Evolutionary conservation across 768 basidiomycete species (phyloP).

Genomic region (Hydnomerulius pinastri): DNA sequence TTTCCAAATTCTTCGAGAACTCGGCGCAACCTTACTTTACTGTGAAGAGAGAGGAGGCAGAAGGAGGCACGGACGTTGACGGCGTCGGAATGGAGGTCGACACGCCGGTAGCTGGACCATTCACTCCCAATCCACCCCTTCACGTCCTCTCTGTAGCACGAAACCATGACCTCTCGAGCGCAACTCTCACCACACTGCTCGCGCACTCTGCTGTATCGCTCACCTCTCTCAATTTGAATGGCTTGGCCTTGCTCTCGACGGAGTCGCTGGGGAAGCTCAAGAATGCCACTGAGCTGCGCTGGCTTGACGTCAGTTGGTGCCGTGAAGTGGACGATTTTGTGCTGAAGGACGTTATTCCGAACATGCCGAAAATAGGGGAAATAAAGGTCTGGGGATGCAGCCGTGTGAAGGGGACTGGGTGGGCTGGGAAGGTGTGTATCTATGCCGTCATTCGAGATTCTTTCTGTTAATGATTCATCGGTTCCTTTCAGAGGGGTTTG

Average conservation of each 20-base stretch:
- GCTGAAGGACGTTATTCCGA: slow-evolving; percentile 64
- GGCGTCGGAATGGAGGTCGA: no score
- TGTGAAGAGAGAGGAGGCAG: slow-evolving; percentile 5
- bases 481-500: slow-evolving; percentile 21
- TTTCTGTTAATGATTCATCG: neutral
- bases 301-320: slow-evolving; percentile 85
- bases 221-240: slow-evolving; percentile 69
- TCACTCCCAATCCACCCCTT: slow-evolving; percentile 47
- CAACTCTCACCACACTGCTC: slow-evolving; percentile 64
- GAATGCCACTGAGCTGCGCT: slow-evolving; percentile 45
- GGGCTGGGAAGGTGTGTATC: slow-evolving; percentile 43
- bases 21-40: slow-evolving; percentile 40
- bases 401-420: slow-evolving; percentile 46
- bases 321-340: slow-evolving; percentile 81
- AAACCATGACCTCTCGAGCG: slow-evolving; percentile 52
- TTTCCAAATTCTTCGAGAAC: slow-evolving; percentile 64
- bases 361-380: slow-evolving; percentile 40
- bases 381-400: slow-evolving; percentile 61
- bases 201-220: slow-evolving; percentile 64
- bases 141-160: slow-evolving; percentile 60
- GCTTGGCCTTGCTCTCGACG: slow-evolving; percentile 64
- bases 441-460: neutral
- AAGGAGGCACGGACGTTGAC: slow-evolving; percentile 24
- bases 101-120: slow-evolving; percentile 3
- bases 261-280: slow-evolving; percentile 44